These are phyloP conservation scores for Aspergillus pseudonomiae DNA, from an alignment of 2,329 filamentous ascomycete species.

Conservation along the genomic window DNA sequence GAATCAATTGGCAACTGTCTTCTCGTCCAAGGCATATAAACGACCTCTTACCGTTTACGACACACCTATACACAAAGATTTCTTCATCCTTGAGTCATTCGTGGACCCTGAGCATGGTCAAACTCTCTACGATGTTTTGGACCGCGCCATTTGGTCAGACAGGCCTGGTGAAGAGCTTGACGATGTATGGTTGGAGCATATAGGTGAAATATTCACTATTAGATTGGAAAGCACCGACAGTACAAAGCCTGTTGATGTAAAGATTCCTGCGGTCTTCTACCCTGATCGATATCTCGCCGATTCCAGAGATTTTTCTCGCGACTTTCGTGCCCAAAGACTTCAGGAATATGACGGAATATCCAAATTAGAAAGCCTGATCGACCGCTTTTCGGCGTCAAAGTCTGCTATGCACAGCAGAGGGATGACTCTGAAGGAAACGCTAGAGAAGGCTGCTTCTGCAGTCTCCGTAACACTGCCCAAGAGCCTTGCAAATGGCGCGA, in stretches of 20 bases:
- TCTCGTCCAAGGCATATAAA: slow-evolving; percentile 51
- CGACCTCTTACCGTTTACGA: slow-evolving; percentile 32
- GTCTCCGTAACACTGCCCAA: slow-evolving; percentile 30
- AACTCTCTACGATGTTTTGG: slow-evolving; percentile 58
- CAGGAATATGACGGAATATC: slow-evolving; percentile 37
- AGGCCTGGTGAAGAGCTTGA: slow-evolving; percentile 42
- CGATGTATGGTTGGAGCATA: slow-evolving; percentile 51
- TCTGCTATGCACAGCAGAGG: slow-evolving; percentile 17
- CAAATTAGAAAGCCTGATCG: slow-evolving; percentile 34
- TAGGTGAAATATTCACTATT: slow-evolving; percentile 61
- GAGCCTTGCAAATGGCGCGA: slow-evolving; percentile 19
- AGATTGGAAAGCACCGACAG: slow-evolving; percentile 42
- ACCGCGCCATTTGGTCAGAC: slow-evolving; percentile 54
- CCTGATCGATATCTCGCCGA: slow-evolving; percentile 62
- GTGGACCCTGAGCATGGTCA: slow-evolving; percentile 43
- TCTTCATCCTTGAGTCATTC: slow-evolving; percentile 43
- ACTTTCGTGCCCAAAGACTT: slow-evolving; percentile 48
- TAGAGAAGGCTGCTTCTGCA: slow-evolving; percentile 42
- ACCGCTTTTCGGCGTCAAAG: slow-evolving; percentile 32
- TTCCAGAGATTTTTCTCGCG: slow-evolving; percentile 51
- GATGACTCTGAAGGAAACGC: slow-evolving; percentile 32
- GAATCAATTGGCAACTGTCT: slow-evolving; percentile 47
- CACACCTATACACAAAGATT: slow-evolving; percentile 38
- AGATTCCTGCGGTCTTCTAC: slow-evolving; percentile 58
- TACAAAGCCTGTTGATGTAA: slow-evolving; percentile 46